These are phyloP conservation scores for Pyricularia sp. DNA, from an alignment of 2,329 filamentous ascomycete genomes.

Conservation along the genomic window DNA sequence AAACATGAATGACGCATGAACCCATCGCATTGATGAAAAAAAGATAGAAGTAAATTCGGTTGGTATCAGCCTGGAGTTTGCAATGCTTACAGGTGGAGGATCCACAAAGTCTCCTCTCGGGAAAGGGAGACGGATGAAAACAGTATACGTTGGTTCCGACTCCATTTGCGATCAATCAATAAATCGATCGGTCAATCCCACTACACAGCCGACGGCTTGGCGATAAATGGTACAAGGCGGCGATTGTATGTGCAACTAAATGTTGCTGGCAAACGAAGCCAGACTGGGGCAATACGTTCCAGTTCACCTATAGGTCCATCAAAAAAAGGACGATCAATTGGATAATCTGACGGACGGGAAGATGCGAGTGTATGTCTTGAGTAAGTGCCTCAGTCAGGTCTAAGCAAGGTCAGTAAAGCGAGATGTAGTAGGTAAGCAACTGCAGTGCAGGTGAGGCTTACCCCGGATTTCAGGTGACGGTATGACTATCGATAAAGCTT, in stretches of 20 bases:
- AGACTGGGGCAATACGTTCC: neutral
- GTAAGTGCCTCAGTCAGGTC: neutral
- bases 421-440: neutral
- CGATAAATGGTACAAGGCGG: neutral
- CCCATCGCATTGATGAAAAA: neutral
- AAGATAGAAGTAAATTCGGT: neutral
- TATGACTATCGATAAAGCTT: conserved; percentile 2
- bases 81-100: conserved; percentile 57
- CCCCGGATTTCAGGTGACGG: conserved; percentile 1
- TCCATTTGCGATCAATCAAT: conserved; percentile 7
- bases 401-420: neutral
- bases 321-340: neutral
- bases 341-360: neutral
- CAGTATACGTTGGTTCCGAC: conserved; percentile 49
- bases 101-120: conserved; percentile 78
- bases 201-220: neutral
- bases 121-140: conserved; percentile 84
- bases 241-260: neutral
- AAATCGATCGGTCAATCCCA: neutral
- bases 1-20: neutral
- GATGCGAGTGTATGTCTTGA: neutral
- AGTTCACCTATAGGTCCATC: neutral
- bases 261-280: neutral
- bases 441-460: neutral
- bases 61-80: conserved; percentile 4